Base-by-base conservation (phyloP, 2,329 filamentous ascomycete genomes). In the Pestalotiopsis sp. region DNA sequence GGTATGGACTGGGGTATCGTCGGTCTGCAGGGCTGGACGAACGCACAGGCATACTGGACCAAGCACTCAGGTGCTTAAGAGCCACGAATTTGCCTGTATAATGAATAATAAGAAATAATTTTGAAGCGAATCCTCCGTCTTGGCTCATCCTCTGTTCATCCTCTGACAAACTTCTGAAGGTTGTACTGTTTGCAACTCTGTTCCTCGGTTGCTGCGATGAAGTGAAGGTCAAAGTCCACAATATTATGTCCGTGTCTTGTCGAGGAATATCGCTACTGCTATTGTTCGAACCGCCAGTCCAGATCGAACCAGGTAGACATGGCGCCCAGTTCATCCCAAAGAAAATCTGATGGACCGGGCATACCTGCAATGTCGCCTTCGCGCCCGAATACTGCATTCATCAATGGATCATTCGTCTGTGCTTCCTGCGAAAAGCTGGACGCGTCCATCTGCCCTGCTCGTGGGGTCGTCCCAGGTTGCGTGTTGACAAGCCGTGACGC, bases 1-100 rank as follows among this genome's bases (percentile, higher is more conserved):
- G 60, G 69, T 1, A 60, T 70, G 20, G 67, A 70, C 7, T 68
- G 63, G 69, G 70, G 70, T 20, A 49, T 61, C 9, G 66, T 69
- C n/a, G 70, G 70, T 20, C 31, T 71, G 9, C 64, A 71, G 62
- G 57, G 64, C 41, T 72, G 61, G 66, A 70, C 67, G n/a, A 72
- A 69, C 52, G 20, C 61, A 1, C 70, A 72, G 27, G 41, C 59
- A 58, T 67, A 45, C 57, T 39, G 20, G 45, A 31, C 36, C 14
- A 63, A 63, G 60, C 60, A 63, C 60, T 63, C 60, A n/a, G 45
- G 45, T 6, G 45, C 45, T 52, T 52, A 52, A 52, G 17, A 5
- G n/a, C 17, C 45, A 20, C 6, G 7, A n/a, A 20, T 52, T n/a
- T 20, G 45, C 7, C 20, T 52, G 5, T 9, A 52, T 52, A 23